Evolutionary conservation across 805 yeast genomes (phyloP).

Genomic region (Vanderwaltozyma tropicalis): DNA sequence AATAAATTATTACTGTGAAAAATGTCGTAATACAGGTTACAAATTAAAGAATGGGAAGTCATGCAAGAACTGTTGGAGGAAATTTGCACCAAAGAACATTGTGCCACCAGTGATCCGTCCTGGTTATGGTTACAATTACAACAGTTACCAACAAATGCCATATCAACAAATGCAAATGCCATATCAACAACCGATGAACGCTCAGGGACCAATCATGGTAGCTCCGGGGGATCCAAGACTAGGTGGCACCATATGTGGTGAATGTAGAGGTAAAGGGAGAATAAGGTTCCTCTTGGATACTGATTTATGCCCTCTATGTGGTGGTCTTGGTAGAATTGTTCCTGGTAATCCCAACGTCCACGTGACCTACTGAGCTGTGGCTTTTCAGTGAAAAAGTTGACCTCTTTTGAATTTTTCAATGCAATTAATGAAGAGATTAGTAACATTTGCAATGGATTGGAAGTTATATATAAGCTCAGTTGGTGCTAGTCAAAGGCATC

Average conservation of each 20-base stretch:
- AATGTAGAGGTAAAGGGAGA: constrained; percentile 59
- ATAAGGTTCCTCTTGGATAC: constrained; percentile 47
- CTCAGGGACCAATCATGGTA: constrained; percentile 32
- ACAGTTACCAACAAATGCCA: background rate
- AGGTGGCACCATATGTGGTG: constrained; percentile 67
- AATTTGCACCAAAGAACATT: constrained; percentile 37
- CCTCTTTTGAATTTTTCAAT: no score
- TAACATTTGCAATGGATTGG: background rate
- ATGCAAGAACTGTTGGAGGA: constrained; percentile 63
- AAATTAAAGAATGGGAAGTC: constrained; percentile 47
- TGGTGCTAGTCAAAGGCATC: no score
- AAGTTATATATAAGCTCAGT: no score
- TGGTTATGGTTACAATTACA: constrained; percentile 2
- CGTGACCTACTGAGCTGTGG: constrained; percentile 5
- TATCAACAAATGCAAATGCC: constrained; percentile 5
- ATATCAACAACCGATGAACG: constrained; percentile 10
- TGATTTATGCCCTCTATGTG: constrained; percentile 53
- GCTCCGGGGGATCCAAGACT: constrained; percentile 68
- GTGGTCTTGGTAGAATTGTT: constrained; percentile 52
- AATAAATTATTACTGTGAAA: constrained; percentile 44
- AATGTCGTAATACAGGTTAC: constrained; percentile 68
- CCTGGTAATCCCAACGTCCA: constrained; percentile 3
- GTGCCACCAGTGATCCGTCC: constrained; percentile 8
- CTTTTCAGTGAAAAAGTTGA: background rate
- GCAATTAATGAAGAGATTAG: background rate